These are phyloP conservation scores for Cystoisospora suis DNA, from an alignment of 169 alveolate species.

Conservation along the genomic window DNA sequence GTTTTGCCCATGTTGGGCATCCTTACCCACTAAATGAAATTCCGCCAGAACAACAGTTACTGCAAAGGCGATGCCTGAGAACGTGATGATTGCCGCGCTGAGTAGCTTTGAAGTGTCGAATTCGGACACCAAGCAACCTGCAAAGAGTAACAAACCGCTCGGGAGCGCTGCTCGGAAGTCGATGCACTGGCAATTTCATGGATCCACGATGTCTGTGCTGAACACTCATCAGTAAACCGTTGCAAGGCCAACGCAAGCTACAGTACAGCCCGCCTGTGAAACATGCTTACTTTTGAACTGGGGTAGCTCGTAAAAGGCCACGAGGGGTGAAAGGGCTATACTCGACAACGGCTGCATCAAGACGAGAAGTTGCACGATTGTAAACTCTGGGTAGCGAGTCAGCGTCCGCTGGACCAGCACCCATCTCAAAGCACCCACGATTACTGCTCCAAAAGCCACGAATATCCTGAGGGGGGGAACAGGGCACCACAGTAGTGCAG, in stretches of 20 bases:
- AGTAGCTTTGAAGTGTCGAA: slow-evolving; percentile 12
- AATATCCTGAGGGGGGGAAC: background rate
- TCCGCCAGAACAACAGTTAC: slow-evolving; percentile 37
- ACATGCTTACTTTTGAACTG: background rate
- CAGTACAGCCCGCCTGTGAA: too few species aligned
- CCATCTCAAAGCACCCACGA: slow-evolving; percentile 28
- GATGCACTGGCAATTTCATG: too few species aligned
- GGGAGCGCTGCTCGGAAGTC: too few species aligned
- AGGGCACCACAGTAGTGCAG: background rate
- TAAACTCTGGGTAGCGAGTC: background rate
- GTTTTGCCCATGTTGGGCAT: too few species aligned
- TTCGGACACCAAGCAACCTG: background rate
- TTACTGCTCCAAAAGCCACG: slow-evolving; percentile 3
- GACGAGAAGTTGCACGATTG: background rate
- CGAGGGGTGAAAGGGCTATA: background rate
- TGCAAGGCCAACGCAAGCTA: too few species aligned
- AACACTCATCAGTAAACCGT: too few species aligned
- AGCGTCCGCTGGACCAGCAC: background rate
- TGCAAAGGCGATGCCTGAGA: slow-evolving; percentile 14
- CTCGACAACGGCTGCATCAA: slow-evolving; percentile 29
- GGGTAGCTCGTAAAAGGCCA: background rate
- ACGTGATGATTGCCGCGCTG: background rate
- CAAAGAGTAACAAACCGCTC: too few species aligned
- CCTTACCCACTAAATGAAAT: slow-evolving; percentile 32
- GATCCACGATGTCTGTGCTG: too few species aligned